Evolutionary conservation across 2,329 filamentous ascomycete species (phyloP).

Genomic region (Pseudogymnoascus sp.): DNA sequence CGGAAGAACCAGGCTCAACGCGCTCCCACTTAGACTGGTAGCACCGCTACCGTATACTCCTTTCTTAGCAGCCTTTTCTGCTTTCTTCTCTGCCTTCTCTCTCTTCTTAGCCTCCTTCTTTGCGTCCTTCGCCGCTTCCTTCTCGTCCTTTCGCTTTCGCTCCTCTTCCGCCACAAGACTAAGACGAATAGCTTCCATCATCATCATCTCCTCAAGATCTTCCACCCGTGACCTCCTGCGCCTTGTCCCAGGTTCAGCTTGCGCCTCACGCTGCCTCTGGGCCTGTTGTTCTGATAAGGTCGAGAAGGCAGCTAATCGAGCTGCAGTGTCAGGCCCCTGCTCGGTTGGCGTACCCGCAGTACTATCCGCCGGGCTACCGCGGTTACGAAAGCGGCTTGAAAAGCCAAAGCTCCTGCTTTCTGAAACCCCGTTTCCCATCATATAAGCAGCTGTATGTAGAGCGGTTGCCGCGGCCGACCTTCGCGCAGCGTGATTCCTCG

Average conservation of each 20-base stretch:
- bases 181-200: slow-evolving; percentile 88
- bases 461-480: slow-evolving; percentile 89
- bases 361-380: slow-evolving; percentile 25
- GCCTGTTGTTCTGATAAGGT: slow-evolving; percentile 8
- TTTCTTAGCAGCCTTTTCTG: slow-evolving; percentile 60
- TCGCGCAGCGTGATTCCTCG: slow-evolving; percentile 74
- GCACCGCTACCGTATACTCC: slow-evolving; percentile 35
- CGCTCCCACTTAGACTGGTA: slow-evolving; percentile 56
- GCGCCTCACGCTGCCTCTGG: slow-evolving; percentile 11
- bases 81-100: slow-evolving; percentile 47
- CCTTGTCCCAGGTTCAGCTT: slow-evolving; percentile 22
- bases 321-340: slow-evolving; percentile 13
- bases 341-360: slow-evolving; percentile 25
- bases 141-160: slow-evolving; percentile 75
- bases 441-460: slow-evolving; percentile 86
- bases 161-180: slow-evolving; percentile 92
- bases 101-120: slow-evolving; percentile 82
- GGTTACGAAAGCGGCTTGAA: slow-evolving; percentile 23
- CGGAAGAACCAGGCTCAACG: slow-evolving; percentile 49
- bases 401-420: slow-evolving; percentile 26
- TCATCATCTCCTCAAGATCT: slow-evolving; percentile 96
- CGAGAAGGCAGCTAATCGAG: slow-evolving; percentile 14
- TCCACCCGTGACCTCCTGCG: slow-evolving; percentile 58
- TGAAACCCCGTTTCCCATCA: slow-evolving; percentile 54
- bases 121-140: slow-evolving; percentile 69